Evolutionary conservation across 768 basidiomycete genomes (phyloP).

Genomic region (Termitomyces sp.): DNA sequence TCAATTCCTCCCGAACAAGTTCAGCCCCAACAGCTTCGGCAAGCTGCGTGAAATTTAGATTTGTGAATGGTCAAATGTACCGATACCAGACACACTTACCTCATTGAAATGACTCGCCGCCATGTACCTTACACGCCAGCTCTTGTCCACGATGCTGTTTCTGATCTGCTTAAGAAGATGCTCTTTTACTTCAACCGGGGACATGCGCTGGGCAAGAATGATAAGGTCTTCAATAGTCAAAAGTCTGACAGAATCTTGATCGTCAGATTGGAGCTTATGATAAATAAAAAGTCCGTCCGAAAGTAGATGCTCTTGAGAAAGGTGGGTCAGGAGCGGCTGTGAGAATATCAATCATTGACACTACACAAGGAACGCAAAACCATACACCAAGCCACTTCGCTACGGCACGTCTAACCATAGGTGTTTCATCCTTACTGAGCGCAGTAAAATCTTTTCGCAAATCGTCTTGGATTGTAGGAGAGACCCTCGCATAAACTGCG

Average conservation of each 20-base stretch:
- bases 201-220: slow-evolving; percentile 80
- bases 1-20: slow-evolving; percentile 90
- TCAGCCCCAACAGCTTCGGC: slow-evolving; percentile 88
- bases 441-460: slow-evolving; percentile 79
- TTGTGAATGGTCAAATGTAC: background rate
- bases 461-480: slow-evolving; percentile 74
- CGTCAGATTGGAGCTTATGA: slow-evolving; percentile 89
- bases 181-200: slow-evolving; percentile 86
- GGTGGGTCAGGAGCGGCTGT: slow-evolving; percentile 75
- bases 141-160: slow-evolving; percentile 88
- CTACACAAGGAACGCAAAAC: slow-evolving; percentile 14
- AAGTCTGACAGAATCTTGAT: slow-evolving; percentile 96
- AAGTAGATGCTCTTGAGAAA: slow-evolving; percentile 76
- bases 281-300: slow-evolving; percentile 90
- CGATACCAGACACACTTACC: slow-evolving; percentile 35
- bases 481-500: slow-evolving; percentile 81
- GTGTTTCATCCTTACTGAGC: slow-evolving; percentile 91
- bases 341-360: background rate
- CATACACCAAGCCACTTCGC: slow-evolving; percentile 95
- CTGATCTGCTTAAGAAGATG: slow-evolving; percentile 85
- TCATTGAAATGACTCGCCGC: slow-evolving; percentile 96
- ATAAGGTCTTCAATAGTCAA: slow-evolving; percentile 96
- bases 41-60: slow-evolving; percentile 42
- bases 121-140: slow-evolving; percentile 99
- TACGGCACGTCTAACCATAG: slow-evolving; percentile 96